Evolutionary conservation across 2,329 filamentous ascomycete species (phyloP), one percentile per base, ranked within the genome.

Genomic region (Paecilomyces sp.): DNA sequence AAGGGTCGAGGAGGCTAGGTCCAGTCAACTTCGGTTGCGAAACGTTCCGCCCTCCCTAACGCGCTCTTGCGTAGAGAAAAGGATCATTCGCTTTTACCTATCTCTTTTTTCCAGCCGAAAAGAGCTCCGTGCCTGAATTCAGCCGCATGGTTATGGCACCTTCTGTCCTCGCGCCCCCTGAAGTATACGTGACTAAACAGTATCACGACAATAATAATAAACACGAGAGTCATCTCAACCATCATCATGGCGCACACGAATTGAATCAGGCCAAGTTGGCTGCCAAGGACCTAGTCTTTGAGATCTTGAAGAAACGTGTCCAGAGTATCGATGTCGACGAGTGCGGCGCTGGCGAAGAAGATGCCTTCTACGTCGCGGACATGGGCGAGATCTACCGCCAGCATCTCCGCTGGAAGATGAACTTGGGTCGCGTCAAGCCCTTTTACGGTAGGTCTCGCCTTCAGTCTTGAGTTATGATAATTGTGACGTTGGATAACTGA

Each of bases 1-100:
- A 93, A 95, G 94, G 94, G 91, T 96, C 92, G 90, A 91, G 89
- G 89, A 93, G 91, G 89, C 91, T 90, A 91, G 89, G 91, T 88
- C 90, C 90, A 86, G 87, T 88, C 85, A 88, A 83, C 84, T 84
- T 90, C 85, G 91, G 88, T 88, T 89, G 91, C 85, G 90, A 91
- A 83, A 89, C 88, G 81, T 96, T 92, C 82, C 89, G 91, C 86
- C 94, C 94, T 79, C 94, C 94, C 77, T 97, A 97, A 92, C 81
- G 88, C 72, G 69, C 71, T 71, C 68, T 70, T 65, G 68, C 67
- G 66, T 69, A 61, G 59, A 30, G 22, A 33, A 28, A n/a, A 18
- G 24, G 36, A 30, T 22, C n/a, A 33, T 24, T 30, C 15, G 24
- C n/a, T 34, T 51, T 54, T 22, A 51, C 52, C 54, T 61, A 34